Base-by-base conservation (phyloP, 2,329 filamentous ascomycete genomes). In the Teratosphaeria pseudoeucalypti region DNA sequence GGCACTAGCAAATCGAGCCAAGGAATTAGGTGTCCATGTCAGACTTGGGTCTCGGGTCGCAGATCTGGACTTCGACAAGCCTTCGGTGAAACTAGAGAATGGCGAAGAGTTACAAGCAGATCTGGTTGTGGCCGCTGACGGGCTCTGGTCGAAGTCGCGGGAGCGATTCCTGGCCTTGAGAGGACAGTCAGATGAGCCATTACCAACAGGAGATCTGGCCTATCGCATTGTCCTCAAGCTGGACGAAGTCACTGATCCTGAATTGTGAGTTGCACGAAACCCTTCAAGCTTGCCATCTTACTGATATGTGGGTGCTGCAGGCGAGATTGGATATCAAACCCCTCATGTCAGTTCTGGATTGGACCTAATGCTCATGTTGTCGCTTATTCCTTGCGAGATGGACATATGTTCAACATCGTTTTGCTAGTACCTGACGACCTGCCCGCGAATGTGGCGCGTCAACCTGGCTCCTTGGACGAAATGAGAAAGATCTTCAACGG, bases 321-420 rank as follows among this genome's bases (percentile, higher is more conserved):
- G 43, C 43, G 57, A 34, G 73, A 77, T 0, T 82, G 82, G 73
- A 79, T 87, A 1, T 68, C 74, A 7, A 78, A 79, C 0, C 79
- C 81, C 0, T 73, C 76, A 1, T 77, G 80, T 11, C 78, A 84
- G 63, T 84, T 85, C 67, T 89, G 85, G 86, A 75, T 85, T 9
- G 86, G 86, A 0, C 82, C 85, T 0, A 76, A 77, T 0, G 76
- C 81, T 1, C 85, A 89, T 65, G 83, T 79, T 0, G 82, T 88
- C 0, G 81, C 79, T 0, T 89, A 88, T 69, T 82, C 82, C 0
- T 68, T 89, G 56, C 77, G 83, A 0, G 78, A 74, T 0, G 84
- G 84, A 0, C 73, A 74, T 0, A 79, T 85, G 75, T 85, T 82
- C 63, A 89, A 89, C 60, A 78, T 89, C 5, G 85, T 88, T 0